Evolutionary conservation across 805 yeast species (phyloP).

Genomic region (Wickerhamiella allomyrinae): DNA sequence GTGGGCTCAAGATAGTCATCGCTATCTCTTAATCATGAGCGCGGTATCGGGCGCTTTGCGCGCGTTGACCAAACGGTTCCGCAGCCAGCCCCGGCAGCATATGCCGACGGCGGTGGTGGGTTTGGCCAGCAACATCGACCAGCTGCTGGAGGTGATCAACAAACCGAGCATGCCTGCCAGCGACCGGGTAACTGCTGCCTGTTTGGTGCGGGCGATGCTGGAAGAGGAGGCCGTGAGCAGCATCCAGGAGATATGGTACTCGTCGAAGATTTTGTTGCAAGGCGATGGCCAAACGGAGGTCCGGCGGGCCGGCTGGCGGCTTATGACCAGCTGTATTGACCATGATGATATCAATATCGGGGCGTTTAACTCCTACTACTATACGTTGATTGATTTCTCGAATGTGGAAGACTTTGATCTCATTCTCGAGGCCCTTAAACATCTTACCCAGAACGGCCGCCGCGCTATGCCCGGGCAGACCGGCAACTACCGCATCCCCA

Average conservation of each 20-base stretch:
- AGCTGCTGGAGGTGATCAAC: constrained; percentile 19
- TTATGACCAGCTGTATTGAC: constrained; percentile 42
- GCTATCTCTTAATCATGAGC: constrained; percentile 2
- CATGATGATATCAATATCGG: constrained; percentile 37
- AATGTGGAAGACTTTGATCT: constrained; percentile 39
- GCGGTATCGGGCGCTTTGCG: constrained; percentile 1
- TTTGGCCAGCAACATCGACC: constrained; percentile 21
- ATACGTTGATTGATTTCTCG: constrained; percentile 38
- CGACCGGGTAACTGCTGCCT: constrained; percentile 34
- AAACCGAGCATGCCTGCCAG: constrained; percentile 15
- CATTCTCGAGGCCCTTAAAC: constrained; percentile 34
- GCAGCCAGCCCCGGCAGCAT: neutral
- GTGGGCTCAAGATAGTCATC: no score
- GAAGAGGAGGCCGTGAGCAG: constrained; percentile 40
- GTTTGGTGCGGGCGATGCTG: constrained; percentile 35
- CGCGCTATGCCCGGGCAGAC: constrained; percentile 15
- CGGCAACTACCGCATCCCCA: constrained; percentile 30
- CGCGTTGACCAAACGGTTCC: neutral
- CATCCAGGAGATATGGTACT: constrained; percentile 64
- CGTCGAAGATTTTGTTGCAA: constrained; percentile 41
- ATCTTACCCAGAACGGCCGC: constrained; percentile 37
- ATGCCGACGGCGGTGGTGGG: constrained; percentile 23
- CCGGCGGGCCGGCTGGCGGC: constrained; percentile 36
- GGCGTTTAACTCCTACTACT: constrained; percentile 41
- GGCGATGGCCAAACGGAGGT: constrained; percentile 24